phyloP scores from a whole-genome alignment of 768 basidiomycete species.

The Symmetrospora coprosmae region DNA sequence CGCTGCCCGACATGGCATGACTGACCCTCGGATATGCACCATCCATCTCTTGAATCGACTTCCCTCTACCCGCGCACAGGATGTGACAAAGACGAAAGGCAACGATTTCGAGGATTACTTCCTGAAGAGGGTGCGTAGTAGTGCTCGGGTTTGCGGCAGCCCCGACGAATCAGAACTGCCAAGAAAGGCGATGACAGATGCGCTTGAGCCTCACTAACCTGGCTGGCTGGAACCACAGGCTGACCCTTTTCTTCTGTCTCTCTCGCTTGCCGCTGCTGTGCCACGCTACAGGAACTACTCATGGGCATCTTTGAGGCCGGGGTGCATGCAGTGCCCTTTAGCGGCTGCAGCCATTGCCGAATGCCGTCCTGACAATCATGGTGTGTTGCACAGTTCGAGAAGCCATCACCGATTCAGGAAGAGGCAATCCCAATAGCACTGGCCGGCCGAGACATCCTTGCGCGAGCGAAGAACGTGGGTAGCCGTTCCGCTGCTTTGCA shows the following conservation, averaged over 20 bases:
- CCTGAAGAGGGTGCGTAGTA: slow-evolving; percentile 30
- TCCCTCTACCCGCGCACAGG: slow-evolving; percentile 43
- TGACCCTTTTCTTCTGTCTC: too few species aligned
- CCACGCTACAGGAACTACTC: slow-evolving; percentile 83
- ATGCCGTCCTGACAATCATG: too few species aligned
- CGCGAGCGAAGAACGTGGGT: slow-evolving; percentile 56
- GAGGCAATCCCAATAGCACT: slow-evolving; percentile 50
- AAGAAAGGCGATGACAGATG: too few species aligned
- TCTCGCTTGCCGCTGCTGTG: too few species aligned
- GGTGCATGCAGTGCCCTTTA: slow-evolving; percentile 29
- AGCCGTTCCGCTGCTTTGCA: too few species aligned
- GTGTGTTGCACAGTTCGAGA: slow-evolving; percentile 64
- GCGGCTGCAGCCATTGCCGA: background rate
- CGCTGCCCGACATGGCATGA: background rate
- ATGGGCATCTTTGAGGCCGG: slow-evolving; percentile 99
- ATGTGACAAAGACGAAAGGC: slow-evolving; percentile 86
- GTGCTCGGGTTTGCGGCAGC: too few species aligned
- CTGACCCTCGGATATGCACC: too few species aligned
- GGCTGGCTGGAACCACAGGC: too few species aligned
- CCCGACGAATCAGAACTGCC: too few species aligned
- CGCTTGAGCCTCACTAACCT: too few species aligned
- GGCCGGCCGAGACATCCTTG: slow-evolving; percentile 67
- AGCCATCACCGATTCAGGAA: slow-evolving; percentile 95
- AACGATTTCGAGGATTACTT: slow-evolving; percentile 63
- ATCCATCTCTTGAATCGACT: background rate